These are phyloP conservation scores for Backusella mclennaniae DNA, from an alignment of 192 early-diverging fungal genomes.

Conservation along the genomic window DNA sequence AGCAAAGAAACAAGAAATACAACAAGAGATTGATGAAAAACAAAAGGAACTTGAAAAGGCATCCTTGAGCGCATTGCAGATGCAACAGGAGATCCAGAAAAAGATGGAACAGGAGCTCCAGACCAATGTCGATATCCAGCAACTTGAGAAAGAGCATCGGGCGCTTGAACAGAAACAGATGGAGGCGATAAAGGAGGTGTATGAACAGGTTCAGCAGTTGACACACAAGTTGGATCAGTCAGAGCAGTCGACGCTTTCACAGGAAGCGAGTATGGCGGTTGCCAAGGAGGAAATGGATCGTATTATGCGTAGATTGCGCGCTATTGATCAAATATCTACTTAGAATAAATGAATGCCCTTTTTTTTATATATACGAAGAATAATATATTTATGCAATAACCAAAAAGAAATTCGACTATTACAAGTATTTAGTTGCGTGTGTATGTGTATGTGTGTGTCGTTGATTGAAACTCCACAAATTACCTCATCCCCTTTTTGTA, in stretches of 20 bases:
- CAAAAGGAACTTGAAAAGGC: conserved; percentile 24
- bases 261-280: conserved; percentile 12
- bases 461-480: background rate
- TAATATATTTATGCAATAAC: too few relatives aligned
- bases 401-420: too few relatives aligned
- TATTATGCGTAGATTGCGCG: conserved; percentile 25
- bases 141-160: conserved; percentile 6
- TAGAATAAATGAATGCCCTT: background rate
- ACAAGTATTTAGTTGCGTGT: too few relatives aligned
- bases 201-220: conserved; percentile 11
- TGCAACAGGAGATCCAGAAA: conserved; percentile 23
- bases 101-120: conserved; percentile 12
- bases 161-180: conserved; percentile 14
- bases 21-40: conserved; percentile 7
- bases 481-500: background rate
- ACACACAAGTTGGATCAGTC: conserved; percentile 9
- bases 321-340: conserved; percentile 9
- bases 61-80: conserved; percentile 16
- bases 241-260: background rate
- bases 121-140: background rate
- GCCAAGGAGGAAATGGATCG: conserved; percentile 27
- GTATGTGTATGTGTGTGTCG: background rate
- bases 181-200: conserved; percentile 10
- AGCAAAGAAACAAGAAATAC: conserved; percentile 21
- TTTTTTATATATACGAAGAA: too few relatives aligned